These are phyloP conservation scores for Pseudogymnoascus sp. DNA, from an alignment of 2,329 filamentous ascomycete genomes.

Conservation along the genomic window DNA sequence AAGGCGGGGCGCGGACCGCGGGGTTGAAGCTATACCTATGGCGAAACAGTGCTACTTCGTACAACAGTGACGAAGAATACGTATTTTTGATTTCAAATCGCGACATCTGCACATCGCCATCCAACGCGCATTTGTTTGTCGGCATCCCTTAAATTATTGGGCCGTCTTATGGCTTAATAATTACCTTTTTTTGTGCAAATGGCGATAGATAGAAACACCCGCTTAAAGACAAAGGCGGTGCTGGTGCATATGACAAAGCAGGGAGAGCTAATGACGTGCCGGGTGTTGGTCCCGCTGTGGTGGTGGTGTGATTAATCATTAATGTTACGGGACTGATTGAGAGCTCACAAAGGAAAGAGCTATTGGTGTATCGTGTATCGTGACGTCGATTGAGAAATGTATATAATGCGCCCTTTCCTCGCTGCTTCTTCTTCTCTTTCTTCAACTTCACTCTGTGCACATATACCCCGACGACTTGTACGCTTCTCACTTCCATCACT, in stretches of 20 bases:
- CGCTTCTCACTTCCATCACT: neutral
- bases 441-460: neutral
- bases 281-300: neutral
- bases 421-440: neutral
- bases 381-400: conserved; percentile 1
- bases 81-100: conserved; percentile 8
- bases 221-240: neutral
- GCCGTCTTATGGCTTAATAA: neutral
- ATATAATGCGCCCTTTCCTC: conserved; percentile 1
- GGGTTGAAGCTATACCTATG: neutral
- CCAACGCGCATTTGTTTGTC: neutral
- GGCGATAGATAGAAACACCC: neutral
- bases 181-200: neutral
- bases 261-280: neutral
- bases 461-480: neutral
- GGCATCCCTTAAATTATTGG: neutral
- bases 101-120: neutral
- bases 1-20: neutral
- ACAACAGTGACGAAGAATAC: neutral
- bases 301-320: conserved; percentile 3
- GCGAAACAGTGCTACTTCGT: neutral
- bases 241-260: neutral
- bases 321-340: neutral
- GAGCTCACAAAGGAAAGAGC: neutral
- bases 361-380: neutral